Evolutionary conservation across 2,329 filamentous ascomycete species (phyloP), one percentile per base, ranked within the genome.

Genomic region (Ophiostoma australiae): DNA sequence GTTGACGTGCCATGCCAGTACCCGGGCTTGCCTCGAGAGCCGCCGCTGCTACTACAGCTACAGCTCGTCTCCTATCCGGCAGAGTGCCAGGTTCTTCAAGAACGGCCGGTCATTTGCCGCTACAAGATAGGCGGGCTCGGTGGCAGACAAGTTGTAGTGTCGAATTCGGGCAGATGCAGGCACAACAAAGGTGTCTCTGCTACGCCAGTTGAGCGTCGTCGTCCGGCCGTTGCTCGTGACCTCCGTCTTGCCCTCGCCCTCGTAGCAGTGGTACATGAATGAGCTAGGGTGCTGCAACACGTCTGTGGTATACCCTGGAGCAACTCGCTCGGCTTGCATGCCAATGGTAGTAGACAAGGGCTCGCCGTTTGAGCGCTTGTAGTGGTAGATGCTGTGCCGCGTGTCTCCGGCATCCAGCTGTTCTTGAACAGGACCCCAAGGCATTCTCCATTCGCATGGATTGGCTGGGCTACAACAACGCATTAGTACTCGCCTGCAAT

Each of bases 261-360:
- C 67, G 48, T 39, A 68, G 41, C 67, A 68, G 67, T 68, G 67
- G 31, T 68, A 68, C 27, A 68, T 44, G 27, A 35, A 68, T 37
- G 67, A 68, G 67, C 67, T 68, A 4, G 67, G 67, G 27, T 68
- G 67, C 20, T 68, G 37, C 8, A 69, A 31, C 17, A 69, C 67
- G 20, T 69, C 48, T 7, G 67, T 55, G 8, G 67, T 23, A 3
- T n/a, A 33, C 13, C 67, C 44, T 20, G 67, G 44, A n/a, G 67
- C 67, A 17, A 69, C 17, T 2, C 52, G 52, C 15, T 27, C 10
- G 23, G 52, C 52, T 13, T 23, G n/a, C 52, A 58, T 58, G 13
- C 52, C 52, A 11, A 58, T 58, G 13, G 23, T 27, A 7, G 52
- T 23, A 58, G 20, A 27, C 23, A 58, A 17, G 10, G n/a, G 52